These are phyloP conservation scores for Fraxinus cuspidata DNA, from an alignment of 257 asterid species.

Conservation along the genomic window DNA sequence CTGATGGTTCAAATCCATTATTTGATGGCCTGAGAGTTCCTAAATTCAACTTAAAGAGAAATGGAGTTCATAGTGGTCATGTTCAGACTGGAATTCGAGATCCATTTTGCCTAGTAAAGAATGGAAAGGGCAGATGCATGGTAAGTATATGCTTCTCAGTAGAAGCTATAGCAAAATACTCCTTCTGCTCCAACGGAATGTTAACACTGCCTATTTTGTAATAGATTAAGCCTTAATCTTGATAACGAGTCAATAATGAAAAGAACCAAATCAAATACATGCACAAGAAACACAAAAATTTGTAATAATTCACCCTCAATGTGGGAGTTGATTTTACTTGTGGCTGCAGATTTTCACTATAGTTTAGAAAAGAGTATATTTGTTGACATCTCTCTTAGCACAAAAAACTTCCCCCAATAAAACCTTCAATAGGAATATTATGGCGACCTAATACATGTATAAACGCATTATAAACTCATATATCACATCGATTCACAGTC, in stretches of 20 bases:
- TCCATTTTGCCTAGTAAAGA: slow-evolving; percentile 66
- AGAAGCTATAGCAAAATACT: not conserved
- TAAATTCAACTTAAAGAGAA: slow-evolving; percentile 47
- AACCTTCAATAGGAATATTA: no score
- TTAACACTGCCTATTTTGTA: not conserved
- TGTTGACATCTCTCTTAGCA: no score
- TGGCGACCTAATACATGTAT: no score
- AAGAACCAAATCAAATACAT: not conserved
- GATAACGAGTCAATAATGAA: no score
- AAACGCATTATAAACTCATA: no score
- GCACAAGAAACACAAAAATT: no score
- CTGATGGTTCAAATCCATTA: slow-evolving; percentile 76
- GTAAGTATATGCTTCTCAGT: slow-evolving; percentile 33
- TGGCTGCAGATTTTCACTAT: no score
- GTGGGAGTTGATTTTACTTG: no score
- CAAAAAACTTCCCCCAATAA: no score
- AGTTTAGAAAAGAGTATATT: no score
- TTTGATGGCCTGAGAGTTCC: slow-evolving; percentile 54
- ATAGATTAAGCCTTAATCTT: not conserved
- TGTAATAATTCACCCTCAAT: no score
- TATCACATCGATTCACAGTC: no score
- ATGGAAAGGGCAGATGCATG: slow-evolving; percentile 75
- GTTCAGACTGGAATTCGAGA: slow-evolving; percentile 69
- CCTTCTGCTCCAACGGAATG: not conserved
- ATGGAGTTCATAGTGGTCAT: slow-evolving; percentile 84